Base-by-base conservation (phyloP, 257 asterid genomes). In the Vinca minor region DNA sequence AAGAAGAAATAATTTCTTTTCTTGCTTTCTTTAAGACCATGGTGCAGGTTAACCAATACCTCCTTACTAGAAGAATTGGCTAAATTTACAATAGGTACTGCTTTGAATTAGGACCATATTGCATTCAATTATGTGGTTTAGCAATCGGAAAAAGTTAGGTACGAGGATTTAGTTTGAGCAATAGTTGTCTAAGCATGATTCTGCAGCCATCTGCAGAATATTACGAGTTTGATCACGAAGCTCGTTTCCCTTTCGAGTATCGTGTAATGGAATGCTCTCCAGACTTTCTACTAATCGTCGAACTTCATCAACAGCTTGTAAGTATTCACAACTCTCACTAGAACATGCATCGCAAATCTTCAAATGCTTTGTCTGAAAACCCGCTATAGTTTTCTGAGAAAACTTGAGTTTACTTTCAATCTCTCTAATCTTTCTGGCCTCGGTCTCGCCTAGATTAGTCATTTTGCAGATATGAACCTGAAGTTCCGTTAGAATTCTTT, bases 271-370 rank as follows among this genome's bases (percentile, higher is more conserved):
- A 75, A 74, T 71, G 58, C 62, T 70, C 78, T 81, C 89, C 82
- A 89, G 76, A 12, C 69, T 45, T 62, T 85, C 86, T 8, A 63
- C 79, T 76, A 89, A 56, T 36, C 78, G 85, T 21, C 82, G 87
- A 69, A 76, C 76, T 65, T 80, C 89, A 42, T 89, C 95, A 4
- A 84, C 93, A 3, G 83, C 80, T 57, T 77, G 87, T 73, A 92
- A 63, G 69, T 86, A 92, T 46, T 83, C 87, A 66, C 78, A 58
- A 17, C 79, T 88, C 67, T 87, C 96, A 23, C 78, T 85, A 13
- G 84, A 77, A 44, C 91, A 85, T 71, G 76, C 80, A 72, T 92
- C 96, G 93, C 93, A 89, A 58, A 87, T 81, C 85, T 81, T 81
- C 15, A 89, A 76, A 66, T 81, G 82, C 17, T 73, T 82, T 28